Evolutionary conservation across 1,284 basidiomycete species (phyloP), one percentile per base, ranked within the genome.

Genomic region (Cutaneotrichosporon cyanovorans): DNA sequence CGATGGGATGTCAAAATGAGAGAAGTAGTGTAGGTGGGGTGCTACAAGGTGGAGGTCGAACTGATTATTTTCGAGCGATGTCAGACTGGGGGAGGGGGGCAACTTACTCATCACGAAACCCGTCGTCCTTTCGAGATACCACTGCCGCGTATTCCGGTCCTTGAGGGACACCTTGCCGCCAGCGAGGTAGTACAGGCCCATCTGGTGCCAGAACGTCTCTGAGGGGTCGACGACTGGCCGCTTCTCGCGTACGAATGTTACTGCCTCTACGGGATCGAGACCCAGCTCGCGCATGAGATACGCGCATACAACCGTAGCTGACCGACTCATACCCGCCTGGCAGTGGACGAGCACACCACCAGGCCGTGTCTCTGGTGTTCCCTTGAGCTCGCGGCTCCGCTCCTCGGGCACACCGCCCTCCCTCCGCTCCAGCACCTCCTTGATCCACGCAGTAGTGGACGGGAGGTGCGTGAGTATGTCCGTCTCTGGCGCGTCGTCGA

Each of bases 281-380:
- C 80, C 75, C 48, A 76, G 73, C 12, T 78, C 77, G 58, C 83
- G 79, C 85, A 91, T 90, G 37, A 92, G 72, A 61, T 86, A 92
- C 6, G 88, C 88, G 2, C 85, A 81, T 6, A 83, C 80, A 42
- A 91, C 81, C 0, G 85, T 84, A 14, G 83, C 81, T 55, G 84
- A 87, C 20, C 88, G 78, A 60, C 86, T 88, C 71, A 88, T 77
- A 20, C 87, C 87, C 20, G 86, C 87, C 54, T 85, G 81, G 64
- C 88, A 91, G 66, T 92, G 88, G 0, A 91, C 84, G 15, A 91
- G 74, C 1, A 92, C 83, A 1, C 83, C 83, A 22, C 81, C 76
- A 0, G 78, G 80, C 59, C 83, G 84, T 59, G 82, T 59, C 19
- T 20, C 41, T 4, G 45, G 45, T 1, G 46, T 46, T 7, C 34